Conservation (phyloP, 192 early-diverging fungal genomes). For the Coemansia sp. region DNA sequence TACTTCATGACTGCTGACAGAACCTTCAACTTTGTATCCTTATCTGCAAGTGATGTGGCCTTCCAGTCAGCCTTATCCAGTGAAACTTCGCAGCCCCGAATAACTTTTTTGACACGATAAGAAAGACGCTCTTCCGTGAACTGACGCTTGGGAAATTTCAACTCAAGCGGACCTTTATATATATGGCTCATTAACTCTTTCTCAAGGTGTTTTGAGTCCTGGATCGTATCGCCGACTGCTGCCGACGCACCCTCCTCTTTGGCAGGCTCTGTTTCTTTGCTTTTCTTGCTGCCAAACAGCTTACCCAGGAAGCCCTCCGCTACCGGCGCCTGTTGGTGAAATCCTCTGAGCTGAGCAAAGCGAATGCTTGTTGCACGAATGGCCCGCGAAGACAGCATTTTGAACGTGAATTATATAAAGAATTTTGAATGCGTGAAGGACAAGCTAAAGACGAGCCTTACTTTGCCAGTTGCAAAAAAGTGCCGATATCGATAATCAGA, state of each 20-base stretch:
- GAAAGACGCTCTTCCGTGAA: constrained; percentile 18
- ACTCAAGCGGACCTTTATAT: constrained; percentile 1
- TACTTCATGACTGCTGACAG: constrained; percentile 36
- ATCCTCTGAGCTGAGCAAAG: background rate
- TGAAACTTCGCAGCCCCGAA: constrained; percentile 14
- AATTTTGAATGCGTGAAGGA: background rate
- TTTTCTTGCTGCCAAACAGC: constrained; percentile 35
- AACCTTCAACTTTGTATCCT: constrained; percentile 36
- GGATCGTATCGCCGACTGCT: constrained; percentile 6
- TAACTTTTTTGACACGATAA: constrained; percentile 9
- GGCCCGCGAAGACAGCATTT: constrained; percentile 20
- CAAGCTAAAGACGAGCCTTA: too few relatives aligned
- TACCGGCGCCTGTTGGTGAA: constrained; percentile 26
- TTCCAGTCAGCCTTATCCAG: constrained; percentile 33
- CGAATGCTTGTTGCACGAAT: constrained; percentile 8
- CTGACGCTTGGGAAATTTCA: constrained; percentile 31
- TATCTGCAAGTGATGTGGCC: constrained; percentile 23
- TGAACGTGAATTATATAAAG: background rate
- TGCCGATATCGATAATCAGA: too few relatives aligned
- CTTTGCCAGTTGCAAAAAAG: too few relatives aligned
- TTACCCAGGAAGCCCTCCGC: constrained; percentile 26
- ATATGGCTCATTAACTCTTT: background rate
- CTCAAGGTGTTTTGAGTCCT: constrained; percentile 8
- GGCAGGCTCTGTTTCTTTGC: background rate
- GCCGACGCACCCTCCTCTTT: background rate